Percentiles rank a stretch among this genome's conserved stretches.
Evolutionary conservation across 2,329 filamentous ascomycete species (phyloP).

Genomic region (Fusarium graminum): DNA sequence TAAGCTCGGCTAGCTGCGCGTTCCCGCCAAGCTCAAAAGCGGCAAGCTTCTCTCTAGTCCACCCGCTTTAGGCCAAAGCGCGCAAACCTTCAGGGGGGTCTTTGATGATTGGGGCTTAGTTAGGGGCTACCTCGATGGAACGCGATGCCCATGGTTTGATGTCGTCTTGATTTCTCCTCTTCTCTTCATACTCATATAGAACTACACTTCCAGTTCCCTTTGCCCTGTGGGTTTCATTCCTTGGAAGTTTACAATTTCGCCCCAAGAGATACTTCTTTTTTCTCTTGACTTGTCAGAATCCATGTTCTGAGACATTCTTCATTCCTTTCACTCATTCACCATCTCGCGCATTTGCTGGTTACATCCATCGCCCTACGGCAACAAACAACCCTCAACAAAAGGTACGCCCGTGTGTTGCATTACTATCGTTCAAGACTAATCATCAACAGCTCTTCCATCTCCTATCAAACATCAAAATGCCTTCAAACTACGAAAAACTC

Average conservation of each 20-base stretch:
- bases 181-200: background rate
- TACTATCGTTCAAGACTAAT: slow-evolving; percentile 20
- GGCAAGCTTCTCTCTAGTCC: slow-evolving; percentile 42
- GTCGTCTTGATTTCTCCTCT: slow-evolving; percentile 19
- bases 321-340: no score
- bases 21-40: slow-evolving; percentile 42
- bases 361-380: slow-evolving; percentile 26
- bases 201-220: no score
- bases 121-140: slow-evolving; percentile 19
- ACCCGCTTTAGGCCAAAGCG: slow-evolving; percentile 47
- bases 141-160: slow-evolving; percentile 16
- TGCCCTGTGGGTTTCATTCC: no score
- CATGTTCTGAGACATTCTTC: no score
- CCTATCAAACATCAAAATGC: slow-evolving; percentile 38
- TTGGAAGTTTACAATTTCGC: no score
- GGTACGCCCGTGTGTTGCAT: no score
- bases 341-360: no score
- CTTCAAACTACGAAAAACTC: slow-evolving; percentile 48
- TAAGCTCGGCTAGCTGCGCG: slow-evolving; percentile 19
- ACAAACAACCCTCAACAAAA: slow-evolving; percentile 21
- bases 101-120: slow-evolving; percentile 28
- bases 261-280: no score
- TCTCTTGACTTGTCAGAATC: no score
- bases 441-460: slow-evolving; percentile 21
- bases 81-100: slow-evolving; percentile 25